Percentiles rank a stretch among this genome's conserved stretches.
Conservation (phyloP, 768 basidiomycete species). For the Boletus tomentosulus region DNA sequence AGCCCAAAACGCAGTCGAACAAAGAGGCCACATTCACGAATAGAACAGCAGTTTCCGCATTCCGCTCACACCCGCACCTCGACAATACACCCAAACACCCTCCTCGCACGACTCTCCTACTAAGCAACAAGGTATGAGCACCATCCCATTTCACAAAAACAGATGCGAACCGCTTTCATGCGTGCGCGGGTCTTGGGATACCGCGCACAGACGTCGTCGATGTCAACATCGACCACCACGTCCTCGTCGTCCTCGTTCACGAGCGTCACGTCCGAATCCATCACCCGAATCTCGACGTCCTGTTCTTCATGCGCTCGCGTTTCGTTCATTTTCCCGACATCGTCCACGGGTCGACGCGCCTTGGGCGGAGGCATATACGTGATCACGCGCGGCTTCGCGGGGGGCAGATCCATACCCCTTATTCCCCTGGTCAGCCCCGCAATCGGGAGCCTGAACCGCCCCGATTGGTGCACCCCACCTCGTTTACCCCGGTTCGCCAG, state of each 20-base stretch:
- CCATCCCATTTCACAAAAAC: not conserved
- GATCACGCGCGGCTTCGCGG: slow-evolving; percentile 21
- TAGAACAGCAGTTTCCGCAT: not conserved
- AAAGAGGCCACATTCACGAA: not conserved
- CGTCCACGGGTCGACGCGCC: not conserved
- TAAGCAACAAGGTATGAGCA: not conserved
- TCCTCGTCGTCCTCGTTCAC: slow-evolving; percentile 22
- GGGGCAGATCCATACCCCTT: not conserved
- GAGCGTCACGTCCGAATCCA: slow-evolving; percentile 29
- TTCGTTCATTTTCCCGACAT: not conserved
- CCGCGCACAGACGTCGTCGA: slow-evolving; percentile 15
- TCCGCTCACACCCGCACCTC: slow-evolving; percentile 11
- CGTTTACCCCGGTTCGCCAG: not conserved
- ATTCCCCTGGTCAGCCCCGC: not conserved
- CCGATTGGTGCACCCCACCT: slow-evolving; percentile 17
- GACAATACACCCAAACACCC: slow-evolving; percentile 10
- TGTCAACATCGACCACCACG: slow-evolving; percentile 7
- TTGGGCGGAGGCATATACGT: slow-evolving; percentile 29
- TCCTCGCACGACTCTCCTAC: slow-evolving; percentile 14
- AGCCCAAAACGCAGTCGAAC: not conserved
- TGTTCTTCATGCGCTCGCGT: not conserved
- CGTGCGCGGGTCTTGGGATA: slow-evolving; percentile 17
- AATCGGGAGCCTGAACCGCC: slow-evolving; percentile 20
- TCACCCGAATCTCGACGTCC: slow-evolving; percentile 1
- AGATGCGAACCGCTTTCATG: slow-evolving; percentile 24